These are phyloP conservation scores for Boehmeria nivea DNA, from an alignment of 306 rosid species.

Conservation along the genomic window DNA sequence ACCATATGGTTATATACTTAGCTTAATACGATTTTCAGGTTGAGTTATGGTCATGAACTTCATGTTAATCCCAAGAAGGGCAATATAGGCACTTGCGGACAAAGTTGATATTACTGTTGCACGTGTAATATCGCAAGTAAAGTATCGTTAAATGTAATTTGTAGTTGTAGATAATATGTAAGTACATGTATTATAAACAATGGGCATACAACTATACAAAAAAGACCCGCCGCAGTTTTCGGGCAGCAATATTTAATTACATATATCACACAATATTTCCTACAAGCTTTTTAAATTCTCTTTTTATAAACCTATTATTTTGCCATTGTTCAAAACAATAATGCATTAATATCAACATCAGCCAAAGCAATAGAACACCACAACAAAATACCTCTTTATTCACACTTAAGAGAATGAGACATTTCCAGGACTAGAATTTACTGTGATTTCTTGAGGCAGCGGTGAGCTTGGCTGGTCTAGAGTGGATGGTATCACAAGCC, in stretches of 20 bases:
- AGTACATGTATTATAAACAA: conserved; percentile 11
- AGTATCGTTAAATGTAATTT: no score
- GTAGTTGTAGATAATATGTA: no score
- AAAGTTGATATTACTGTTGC: no score
- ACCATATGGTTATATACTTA: no score
- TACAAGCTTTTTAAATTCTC: conserved; percentile 6
- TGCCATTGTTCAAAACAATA: conserved; percentile 7
- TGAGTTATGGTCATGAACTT: no score
- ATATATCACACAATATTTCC: conserved; percentile 23
- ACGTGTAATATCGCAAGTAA: no score
- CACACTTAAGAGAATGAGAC: conserved; percentile 45
- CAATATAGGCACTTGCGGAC: no score
- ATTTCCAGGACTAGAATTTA: conserved; percentile 69
- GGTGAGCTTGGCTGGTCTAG: conserved; percentile 64
- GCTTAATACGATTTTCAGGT: no score
- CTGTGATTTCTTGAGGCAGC: conserved; percentile 66
- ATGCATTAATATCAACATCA: conserved; percentile 14
- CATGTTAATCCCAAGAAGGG: no score
- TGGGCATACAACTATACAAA: conserved; percentile 39
- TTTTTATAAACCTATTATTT: conserved; percentile 3
- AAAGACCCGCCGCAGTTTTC: conserved; percentile 36
- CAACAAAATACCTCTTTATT: conserved; percentile 33
- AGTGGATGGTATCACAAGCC: conserved; percentile 55
- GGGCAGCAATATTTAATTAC: conserved; percentile 36
- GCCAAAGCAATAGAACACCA: conserved; percentile 11